Percentiles rank a stretch among this genome's conserved stretches.
Evolutionary conservation across 495 filamentous ascomycete genomes (phyloP).

Genomic region (Evernia prunastri): DNA sequence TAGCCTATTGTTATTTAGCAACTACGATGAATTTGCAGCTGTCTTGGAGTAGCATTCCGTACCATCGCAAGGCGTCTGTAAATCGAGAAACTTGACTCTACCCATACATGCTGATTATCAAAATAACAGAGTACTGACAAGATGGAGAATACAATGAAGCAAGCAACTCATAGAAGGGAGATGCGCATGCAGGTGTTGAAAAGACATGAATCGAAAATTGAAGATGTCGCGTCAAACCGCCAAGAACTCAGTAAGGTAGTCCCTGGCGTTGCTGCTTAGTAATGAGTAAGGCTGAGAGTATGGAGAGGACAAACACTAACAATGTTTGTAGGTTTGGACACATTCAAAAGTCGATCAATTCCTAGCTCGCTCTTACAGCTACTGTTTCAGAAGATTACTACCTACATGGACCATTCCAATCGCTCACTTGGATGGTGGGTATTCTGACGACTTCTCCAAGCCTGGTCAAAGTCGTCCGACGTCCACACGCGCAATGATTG

Average conservation of each 20-base stretch:
- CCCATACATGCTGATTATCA: neutral
- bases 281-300: neutral
- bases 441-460: neutral
- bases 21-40: neutral
- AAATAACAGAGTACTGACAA: neutral
- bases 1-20: constrained; percentile 25
- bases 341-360: neutral
- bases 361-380: neutral
- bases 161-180: neutral
- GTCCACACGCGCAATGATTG: constrained; percentile 58
- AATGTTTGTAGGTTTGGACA: neutral
- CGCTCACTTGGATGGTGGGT: neutral
- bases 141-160: neutral
- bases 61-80: neutral
- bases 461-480: neutral
- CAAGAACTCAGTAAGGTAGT: constrained; percentile 14
- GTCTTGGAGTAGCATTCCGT: neutral
- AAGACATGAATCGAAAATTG: neutral
- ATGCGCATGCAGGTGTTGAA: neutral
- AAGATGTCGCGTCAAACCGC: neutral
- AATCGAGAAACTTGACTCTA: neutral
- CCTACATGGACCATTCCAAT: neutral
- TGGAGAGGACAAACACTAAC: neutral
- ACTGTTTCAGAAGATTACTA: neutral
- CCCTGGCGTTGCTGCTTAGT: constrained; percentile 6